Evolutionary conservation across 2,329 filamentous ascomycete genomes (phyloP).

Genomic region (Echinosphaeria canescens): DNA sequence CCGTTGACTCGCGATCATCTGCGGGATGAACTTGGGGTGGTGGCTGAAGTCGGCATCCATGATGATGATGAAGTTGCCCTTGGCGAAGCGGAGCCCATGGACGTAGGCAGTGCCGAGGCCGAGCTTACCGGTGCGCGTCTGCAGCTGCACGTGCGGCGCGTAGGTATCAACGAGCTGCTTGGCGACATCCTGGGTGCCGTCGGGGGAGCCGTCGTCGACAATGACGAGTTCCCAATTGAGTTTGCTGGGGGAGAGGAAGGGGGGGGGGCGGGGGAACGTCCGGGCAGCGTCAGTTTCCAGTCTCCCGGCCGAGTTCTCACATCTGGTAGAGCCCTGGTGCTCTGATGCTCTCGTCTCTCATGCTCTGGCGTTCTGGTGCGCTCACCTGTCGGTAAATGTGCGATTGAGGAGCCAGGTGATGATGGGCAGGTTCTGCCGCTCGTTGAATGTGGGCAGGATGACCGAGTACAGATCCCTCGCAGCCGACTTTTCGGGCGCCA

Average conservation of each 20-base stretch:
- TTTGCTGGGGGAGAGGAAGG: constrained; percentile 29
- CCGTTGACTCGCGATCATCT: constrained; percentile 74
- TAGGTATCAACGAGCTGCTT: constrained; percentile 80
- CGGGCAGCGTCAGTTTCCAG: no score
- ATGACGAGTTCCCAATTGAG: constrained; percentile 96
- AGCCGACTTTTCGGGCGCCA: constrained; percentile 20
- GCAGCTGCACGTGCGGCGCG: constrained; percentile 57
- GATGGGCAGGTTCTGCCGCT: constrained; percentile 91
- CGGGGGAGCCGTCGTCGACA: constrained; percentile 93
- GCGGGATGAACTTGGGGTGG: constrained; percentile 96
- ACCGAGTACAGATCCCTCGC: constrained; percentile 73
- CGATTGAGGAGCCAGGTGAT: constrained; percentile 85
- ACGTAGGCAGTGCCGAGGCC: constrained; percentile 96
- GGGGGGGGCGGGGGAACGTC: constrained; percentile 2
- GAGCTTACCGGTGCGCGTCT: constrained; percentile 81
- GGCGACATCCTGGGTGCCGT: constrained; percentile 82
- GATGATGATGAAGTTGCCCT: constrained; percentile 94
- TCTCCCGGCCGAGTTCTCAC: no score
- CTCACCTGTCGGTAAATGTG: constrained; percentile 76
- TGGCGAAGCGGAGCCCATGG: constrained; percentile 75
- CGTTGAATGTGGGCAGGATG: constrained; percentile 96
- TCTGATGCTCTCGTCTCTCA: no score
- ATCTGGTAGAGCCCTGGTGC: no score
- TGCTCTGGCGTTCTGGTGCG: no score
- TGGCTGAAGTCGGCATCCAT: constrained; percentile 99